Evolutionary conservation across 495 filamentous ascomycete genomes (phyloP).

Genomic region (Apodospora peruviana): DNA sequence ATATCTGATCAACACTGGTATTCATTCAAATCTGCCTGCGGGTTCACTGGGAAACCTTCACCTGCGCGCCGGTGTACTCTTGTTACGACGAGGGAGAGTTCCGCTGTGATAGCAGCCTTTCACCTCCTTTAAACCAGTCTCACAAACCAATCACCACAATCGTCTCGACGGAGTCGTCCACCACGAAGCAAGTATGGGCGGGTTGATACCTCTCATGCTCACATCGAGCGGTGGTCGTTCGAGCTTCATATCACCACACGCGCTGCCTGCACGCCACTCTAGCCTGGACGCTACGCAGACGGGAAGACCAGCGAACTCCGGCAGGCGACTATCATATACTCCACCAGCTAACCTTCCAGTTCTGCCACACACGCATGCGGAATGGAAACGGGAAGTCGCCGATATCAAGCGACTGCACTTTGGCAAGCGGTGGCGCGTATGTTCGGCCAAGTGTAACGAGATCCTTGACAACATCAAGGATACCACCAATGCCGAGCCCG

Average conservation of each 20-base stretch:
- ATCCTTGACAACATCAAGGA: conserved; percentile 41
- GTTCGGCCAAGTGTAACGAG: conserved; percentile 40
- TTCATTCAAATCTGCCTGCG: background rate
- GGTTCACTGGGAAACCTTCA: no score
- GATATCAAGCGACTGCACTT: conserved; percentile 43
- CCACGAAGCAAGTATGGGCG: conserved; percentile 11
- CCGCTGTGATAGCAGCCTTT: no score
- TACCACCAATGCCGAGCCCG: conserved; percentile 33
- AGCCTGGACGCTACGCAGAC: conserved; percentile 8
- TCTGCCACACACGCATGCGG: conserved; percentile 24
- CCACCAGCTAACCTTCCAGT: conserved; percentile 13
- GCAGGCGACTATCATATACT: conserved; percentile 17
- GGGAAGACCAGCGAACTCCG: conserved; percentile 1
- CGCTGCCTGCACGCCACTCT: conserved; percentile 4
- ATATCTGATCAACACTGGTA: conserved; percentile 2
- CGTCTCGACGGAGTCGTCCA: no score
- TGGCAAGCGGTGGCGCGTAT: conserved; percentile 39
- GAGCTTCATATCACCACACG: conserved; percentile 13
- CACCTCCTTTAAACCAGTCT: no score
- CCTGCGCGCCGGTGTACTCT: no score
- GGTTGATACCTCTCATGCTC: conserved; percentile 28
- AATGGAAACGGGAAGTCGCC: conserved; percentile 39
- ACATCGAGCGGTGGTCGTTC: conserved; percentile 19
- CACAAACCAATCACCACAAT: background rate
- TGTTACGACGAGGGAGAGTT: no score